These are phyloP conservation scores for Diaporthe vexans DNA, from an alignment of 2,329 filamentous ascomycete species.

Conservation along the genomic window DNA sequence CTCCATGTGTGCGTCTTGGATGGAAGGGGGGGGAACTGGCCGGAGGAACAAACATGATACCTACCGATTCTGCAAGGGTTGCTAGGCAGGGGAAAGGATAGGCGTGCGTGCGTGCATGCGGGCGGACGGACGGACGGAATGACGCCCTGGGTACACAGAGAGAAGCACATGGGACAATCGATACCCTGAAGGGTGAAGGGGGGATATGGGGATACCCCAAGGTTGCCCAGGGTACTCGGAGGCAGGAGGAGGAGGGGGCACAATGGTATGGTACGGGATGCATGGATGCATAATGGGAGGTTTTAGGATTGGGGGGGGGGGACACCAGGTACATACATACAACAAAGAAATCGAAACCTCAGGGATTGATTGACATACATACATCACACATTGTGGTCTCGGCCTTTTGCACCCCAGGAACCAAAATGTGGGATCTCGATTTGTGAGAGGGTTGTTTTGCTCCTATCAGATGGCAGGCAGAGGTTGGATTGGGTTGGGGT, in stretches of 20 bases:
- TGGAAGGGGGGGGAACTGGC: constrained; percentile 1
- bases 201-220: constrained; percentile 4
- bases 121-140: background rate
- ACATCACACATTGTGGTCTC: background rate
- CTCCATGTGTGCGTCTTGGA: constrained; percentile 5
- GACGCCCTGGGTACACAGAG: background rate
- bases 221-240: background rate
- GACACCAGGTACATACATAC: no score
- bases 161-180: background rate
- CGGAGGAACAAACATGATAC: background rate
- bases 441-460: background rate
- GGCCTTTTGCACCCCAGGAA: constrained; percentile 3
- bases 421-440: constrained; percentile 18
- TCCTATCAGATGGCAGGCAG: no score
- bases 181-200: background rate
- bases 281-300: background rate
- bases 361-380: background rate
- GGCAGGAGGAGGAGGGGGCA: no score
- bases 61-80: background rate
- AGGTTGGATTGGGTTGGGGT: no score
- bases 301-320: background rate
- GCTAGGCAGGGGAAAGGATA: background rate
- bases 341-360: no score
- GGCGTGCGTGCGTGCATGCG: background rate
- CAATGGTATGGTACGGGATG: constrained; percentile 3